Evolutionary conservation across 1,139 yeast genomes (phyloP), one percentile per base, ranked within the genome.

Genomic region (Taphrina sp.): DNA sequence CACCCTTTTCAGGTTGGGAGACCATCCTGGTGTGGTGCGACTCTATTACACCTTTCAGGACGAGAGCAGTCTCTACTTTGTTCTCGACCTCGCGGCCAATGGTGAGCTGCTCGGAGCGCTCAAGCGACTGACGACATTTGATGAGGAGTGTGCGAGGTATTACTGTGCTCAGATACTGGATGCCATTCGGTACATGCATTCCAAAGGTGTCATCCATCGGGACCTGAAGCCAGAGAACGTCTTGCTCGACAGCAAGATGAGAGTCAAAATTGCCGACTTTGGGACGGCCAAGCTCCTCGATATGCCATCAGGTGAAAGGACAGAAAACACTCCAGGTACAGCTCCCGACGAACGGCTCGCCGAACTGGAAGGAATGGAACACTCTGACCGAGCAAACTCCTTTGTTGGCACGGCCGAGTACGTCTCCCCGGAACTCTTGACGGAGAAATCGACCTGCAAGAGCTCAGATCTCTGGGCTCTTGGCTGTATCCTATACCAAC

Each of bases 401-500:
- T 84, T 84, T 69, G 90, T 84, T 26, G 92, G 92, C 0, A 92
- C 99, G 1, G 95, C 95, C 0, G 85, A 81, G 61, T 81, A 81
- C 60, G 98, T 94, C 5, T 85, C 96, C 0, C 99, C 99, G 0
- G 99, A 94, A 69, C 75, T 94, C 49, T 75, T 94, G 60, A 83
- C 84, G 61, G 83, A 85, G 63, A 92, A 90, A 66, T 76, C 78
- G 24, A 85, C 94, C 61, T 96, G 96, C 24, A 85, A 83, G 65
- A 82, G 88, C 53, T 81, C 95, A 46, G 99, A 94, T 69, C 76
- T 92, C 8, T 94, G 99, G 99, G 96, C 98, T 0, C 76, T 88
- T 62, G 99, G 96, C 1, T 94, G 98, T 70, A 85, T 94, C 16
- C 69, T 94, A 19, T 94, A 81, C 69, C 98, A 94, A 69, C 82